These are phyloP conservation scores for Lachnellula arida DNA, from an alignment of 2,329 filamentous ascomycete species.

Conservation along the genomic window DNA sequence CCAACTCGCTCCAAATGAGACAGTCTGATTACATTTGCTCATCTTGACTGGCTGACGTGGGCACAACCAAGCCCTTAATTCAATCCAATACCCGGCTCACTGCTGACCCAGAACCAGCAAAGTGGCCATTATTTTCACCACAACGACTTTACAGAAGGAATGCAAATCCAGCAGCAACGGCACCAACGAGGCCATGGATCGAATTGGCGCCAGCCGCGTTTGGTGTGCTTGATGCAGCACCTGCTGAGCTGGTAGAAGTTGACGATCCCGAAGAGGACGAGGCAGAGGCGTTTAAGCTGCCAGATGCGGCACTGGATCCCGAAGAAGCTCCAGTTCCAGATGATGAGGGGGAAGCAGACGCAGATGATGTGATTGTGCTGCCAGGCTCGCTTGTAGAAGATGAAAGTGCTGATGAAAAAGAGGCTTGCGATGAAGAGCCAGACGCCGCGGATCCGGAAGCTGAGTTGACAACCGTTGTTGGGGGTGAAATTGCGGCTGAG, in stretches of 20 bases:
- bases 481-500: not conserved
- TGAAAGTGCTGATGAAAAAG: not conserved
- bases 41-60: too few relatives aligned
- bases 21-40: too few relatives aligned
- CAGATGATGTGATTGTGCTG: not conserved
- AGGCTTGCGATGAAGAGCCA: not conserved
- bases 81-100: not conserved
- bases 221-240: too few relatives aligned
- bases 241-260: not conserved
- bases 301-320: not conserved
- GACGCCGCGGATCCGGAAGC: not conserved
- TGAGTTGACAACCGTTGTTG: not conserved
- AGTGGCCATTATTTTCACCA: not conserved
- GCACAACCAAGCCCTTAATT: not conserved
- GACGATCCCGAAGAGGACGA: not conserved
- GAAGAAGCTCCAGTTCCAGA: too few relatives aligned
- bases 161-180: conserved; percentile 11
- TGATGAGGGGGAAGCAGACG: not conserved
- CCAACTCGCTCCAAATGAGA: too few relatives aligned
- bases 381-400: not conserved
- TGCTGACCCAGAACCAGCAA: not conserved
- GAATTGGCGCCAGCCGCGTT: not conserved
- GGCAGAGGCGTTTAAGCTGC: not conserved
- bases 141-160: conserved; percentile 9
- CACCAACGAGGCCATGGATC: conserved; percentile 5